These are phyloP conservation scores for Sophora flavescens DNA, from an alignment of 306 rosid genomes.

Conservation along the genomic window DNA sequence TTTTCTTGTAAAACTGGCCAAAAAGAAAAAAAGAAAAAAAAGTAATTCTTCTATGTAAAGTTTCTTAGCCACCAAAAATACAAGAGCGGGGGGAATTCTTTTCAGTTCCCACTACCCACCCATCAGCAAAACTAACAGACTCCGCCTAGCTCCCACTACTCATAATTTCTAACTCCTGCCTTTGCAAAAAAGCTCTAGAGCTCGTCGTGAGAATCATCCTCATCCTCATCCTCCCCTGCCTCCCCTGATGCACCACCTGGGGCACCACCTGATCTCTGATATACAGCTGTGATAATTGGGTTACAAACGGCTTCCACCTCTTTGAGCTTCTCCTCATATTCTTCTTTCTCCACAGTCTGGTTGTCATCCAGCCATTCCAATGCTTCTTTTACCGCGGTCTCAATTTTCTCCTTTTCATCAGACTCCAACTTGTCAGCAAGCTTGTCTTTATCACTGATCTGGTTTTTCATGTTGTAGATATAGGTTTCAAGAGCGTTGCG, in stretches of 20 bases:
- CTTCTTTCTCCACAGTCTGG: conserved; percentile 90
- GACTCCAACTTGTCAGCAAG: conserved; percentile 94
- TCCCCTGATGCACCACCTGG: too few species aligned
- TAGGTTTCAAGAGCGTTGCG: conserved; percentile 92
- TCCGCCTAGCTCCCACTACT: too few species aligned
- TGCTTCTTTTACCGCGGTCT: conserved; percentile 92
- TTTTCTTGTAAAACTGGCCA: conserved; percentile 37
- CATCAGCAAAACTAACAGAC: too few species aligned
- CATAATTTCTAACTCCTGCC: too few species aligned
- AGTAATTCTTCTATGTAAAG: conserved; percentile 39
- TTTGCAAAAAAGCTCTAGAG: too few species aligned
- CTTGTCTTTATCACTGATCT: conserved; percentile 91
- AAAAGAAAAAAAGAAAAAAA: conserved; percentile 40
- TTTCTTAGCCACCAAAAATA: conserved; percentile 54
- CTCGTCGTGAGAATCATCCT: too few species aligned
- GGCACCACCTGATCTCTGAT: too few species aligned
- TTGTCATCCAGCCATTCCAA: conserved; percentile 97
- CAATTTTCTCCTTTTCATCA: conserved; percentile 94
- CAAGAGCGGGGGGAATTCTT: conserved; percentile 49
- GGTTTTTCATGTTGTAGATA: conserved; percentile 95
- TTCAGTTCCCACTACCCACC: too few species aligned
- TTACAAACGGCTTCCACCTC: conserved; percentile 97
- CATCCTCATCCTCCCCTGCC: too few species aligned
- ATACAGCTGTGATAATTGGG: too few species aligned
- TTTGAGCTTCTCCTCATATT: conserved; percentile 93